Evolutionary conservation across 148 eudicot genomes (phyloP), one percentile per base, ranked within the genome.

Genomic region (Polygonum maritimum): DNA sequence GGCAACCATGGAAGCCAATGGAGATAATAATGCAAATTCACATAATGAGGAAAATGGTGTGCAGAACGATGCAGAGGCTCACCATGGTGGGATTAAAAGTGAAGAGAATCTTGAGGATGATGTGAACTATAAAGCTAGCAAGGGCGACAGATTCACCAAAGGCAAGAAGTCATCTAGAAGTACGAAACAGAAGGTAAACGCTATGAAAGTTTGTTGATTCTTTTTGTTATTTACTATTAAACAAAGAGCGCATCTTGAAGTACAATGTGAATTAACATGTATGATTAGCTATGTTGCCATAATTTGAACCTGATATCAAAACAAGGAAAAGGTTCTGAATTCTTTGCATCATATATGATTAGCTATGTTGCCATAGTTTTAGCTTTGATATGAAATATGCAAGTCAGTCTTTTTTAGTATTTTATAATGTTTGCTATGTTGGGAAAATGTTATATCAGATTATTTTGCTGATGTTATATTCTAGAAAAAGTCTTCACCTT

Each of bases 121-220:
- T 62, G 55, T n/a, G 16, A 83, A 86, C 82, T 63, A 75, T 55
- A 81, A 78, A 51, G 86, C 84, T 74, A 71, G 55, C 72, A 95
- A 88, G 86, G 86, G 85, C 75, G 96, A 92, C 44, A 73, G 74
- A 4, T 80, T 79, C 76, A 19, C 83, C 78, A 90, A 89, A 81
- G 58, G 84, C 11, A 95, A 88, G 85, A 86, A 75, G 58, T 63
- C 91, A 39, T 77, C 91, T 15, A 88, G 84, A 83, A 96, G 94
- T 84, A 84, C 82, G 82, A 95, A 89, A 83, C 88, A 89, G 45
- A 92, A 90, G 98, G 98, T 94, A 36, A 81, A 21, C 63, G 36
- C 22, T 58, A 21, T 47, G 10, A 52, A 58, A 67, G 75, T 45
- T 35, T 12, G 21, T 41, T 71, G 31, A 44, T 52, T 62, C 51